Evolutionary conservation across 345 rosid genomes (phyloP), one percentile per base, ranked within the genome.

Genomic region (Nephelium lappaceum): DNA sequence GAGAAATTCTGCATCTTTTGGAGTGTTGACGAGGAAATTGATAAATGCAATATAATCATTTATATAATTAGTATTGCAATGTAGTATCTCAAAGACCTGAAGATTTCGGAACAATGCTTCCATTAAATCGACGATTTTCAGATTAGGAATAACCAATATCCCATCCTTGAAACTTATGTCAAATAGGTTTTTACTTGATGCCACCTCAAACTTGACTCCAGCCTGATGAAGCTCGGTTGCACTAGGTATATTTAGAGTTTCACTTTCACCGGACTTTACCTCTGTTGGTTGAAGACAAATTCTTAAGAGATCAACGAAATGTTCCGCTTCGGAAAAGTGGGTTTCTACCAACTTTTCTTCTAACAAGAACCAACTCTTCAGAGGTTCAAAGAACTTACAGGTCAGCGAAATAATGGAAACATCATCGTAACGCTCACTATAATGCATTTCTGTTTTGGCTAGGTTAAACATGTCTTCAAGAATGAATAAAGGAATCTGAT

Each of bases 401-500:
- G 8, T 39, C 21, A 55, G 39, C 11, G n/a, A 0, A 8, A 3
- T 41, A 21, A 72, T 5, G 31, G 45, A 11, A 38, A 11, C 8
- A 24, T 12, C 42, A 1, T 18, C 23, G 3, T 31, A 31, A 31
- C 3, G 36, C 2, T 31, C 3, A 31, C 36, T 31, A 1, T 27
- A 27, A 27, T 31, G 36, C 36, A 31, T 31, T 1, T 31, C 36
- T 31, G 36, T 31, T 31, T 31, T 31, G 27, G 65, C 39, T 36
- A 75, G 68, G 0, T 25, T 6, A 0, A 42, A 67, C 69, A 82
- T 6, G 16, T 75, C 81, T 15, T 80, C 19, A 1, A 82, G 39
- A 45, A 82, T 71, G 3, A 82, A 85, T 16, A 80, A 49, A 0
- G 84, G 80, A 41, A 85, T 6, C 31, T 85, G 85, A 78, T 85